Evolutionary conservation across 2,329 filamentous ascomycete genomes (phyloP).

Genomic region (Epichloe amarillans): DNA sequence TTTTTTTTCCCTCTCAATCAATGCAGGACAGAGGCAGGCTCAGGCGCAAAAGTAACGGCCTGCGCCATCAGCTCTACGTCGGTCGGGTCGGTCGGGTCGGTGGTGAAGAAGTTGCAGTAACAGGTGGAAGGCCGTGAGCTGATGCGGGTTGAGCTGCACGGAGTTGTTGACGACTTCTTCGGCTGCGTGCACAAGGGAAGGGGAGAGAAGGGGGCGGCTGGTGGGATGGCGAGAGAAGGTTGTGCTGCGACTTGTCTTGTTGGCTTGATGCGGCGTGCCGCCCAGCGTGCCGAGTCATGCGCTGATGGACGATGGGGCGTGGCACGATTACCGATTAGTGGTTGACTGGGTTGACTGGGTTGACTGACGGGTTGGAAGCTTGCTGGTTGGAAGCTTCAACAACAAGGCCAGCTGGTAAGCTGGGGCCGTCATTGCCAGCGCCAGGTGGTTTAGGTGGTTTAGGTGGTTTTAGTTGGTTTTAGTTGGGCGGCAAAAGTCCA

Average conservation of each 20-base stretch:
- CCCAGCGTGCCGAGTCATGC: neutral
- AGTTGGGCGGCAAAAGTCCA: no score
- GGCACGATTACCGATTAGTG: neutral
- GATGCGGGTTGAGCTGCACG: neutral
- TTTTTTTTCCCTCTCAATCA: neutral
- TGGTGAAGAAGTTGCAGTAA: neutral
- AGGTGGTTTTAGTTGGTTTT: no score
- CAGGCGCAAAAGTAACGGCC: constrained; percentile 1
- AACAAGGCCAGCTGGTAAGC: no score
- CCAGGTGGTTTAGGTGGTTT: no score
- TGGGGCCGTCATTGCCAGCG: neutral
- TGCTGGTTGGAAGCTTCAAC: no score
- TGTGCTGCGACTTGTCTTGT: neutral
- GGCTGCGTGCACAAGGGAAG: neutral
- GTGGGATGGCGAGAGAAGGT: neutral
- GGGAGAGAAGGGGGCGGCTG: neutral
- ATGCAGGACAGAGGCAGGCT: constrained; percentile 6
- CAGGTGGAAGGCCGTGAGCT: neutral
- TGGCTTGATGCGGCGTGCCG: neutral
- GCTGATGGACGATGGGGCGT: neutral
- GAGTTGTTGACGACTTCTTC: neutral
- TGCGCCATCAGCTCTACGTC: constrained; percentile 7
- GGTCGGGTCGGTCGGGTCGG: neutral
- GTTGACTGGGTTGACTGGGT: no score
- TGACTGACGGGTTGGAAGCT: no score